Base-by-base conservation (phyloP, 2,329 filamentous ascomycete genomes). In the Aschersonia sp. region DNA sequence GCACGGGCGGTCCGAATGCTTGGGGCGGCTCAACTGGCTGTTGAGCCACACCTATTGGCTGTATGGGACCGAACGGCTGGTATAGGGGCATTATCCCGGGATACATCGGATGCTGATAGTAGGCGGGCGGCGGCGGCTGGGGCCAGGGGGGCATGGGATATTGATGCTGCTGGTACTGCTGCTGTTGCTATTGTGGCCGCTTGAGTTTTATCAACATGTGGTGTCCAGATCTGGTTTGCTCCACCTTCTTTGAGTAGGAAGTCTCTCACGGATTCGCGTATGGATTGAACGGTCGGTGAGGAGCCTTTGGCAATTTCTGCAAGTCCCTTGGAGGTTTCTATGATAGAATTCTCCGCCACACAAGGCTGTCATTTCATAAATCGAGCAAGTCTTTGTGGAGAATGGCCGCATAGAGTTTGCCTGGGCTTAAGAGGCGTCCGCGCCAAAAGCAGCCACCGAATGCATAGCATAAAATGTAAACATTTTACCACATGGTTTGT, bases 391-490 rank as follows among this genome's bases (percentile, higher is more conserved):
- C 2, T 5, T 50, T 32, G n/a, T 52, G 12, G 2, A 46, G 32
- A 0, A 59, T 44, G 0, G 57, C 60, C 4, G 54, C 55, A 51
- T 72, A 75, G 0, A 75, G 61, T 20, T 51, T 79, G 66, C 1
- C 64, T 52, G 0, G 59, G 67, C 0, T 44, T 60, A 0, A 80
- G 48, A 0, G 75, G 71, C 0, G 59, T 52, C 5, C 56, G 60
- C 0, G 77, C 64, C 30, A 68, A 79, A 0, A 81, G 59, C 0
- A 82, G 61, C 71, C 71, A 80, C 28, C 50, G 66, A 0, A 81
- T 50, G 31, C 69, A 76, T 0, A 74, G 51, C 0, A 66, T 47
- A 0, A 79, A 20, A 20, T 20, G 20, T 20, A 20, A 20, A 20
- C 20, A 20, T 20, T 20, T 20, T 20, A 20, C 20, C 20, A 20